Evolutionary conservation across 768 basidiomycete species (phyloP), one percentile per base, ranked within the genome.

Genomic region (Agrocybe chaxingu): DNA sequence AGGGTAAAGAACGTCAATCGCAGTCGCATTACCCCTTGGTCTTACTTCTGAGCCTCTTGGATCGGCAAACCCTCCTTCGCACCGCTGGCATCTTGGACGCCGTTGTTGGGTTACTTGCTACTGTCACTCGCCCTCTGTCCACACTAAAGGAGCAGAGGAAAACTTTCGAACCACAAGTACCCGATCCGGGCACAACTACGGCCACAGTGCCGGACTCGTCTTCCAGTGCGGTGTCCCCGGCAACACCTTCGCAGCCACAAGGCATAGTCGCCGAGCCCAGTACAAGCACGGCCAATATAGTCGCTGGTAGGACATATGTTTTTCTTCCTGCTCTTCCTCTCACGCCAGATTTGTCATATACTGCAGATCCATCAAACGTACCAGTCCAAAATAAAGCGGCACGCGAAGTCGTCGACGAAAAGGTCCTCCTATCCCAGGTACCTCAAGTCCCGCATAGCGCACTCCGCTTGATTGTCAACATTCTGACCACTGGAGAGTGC

Each of bases 401-500:
- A 8, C 66, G 67, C 24, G 75, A 74, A 52, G 59, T 65, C 24
- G 62, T 64, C 0, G 79, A 79, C 59, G 75, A 77, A 50, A 79
- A 76, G 45, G 67, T 71, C 5, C 65, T 89, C 10, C 70, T 92
- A 10, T 75, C 85, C 8, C 81, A 78, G 46, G 84, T 90, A 12
- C 97, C 97, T 9, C 84, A 87, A 56, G 86, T 98, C 51, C 92
- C 95, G 6, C 82, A 89, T 45, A 66, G 82, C 3, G 85, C 89
- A n/a, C 77, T 98, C 19, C 85, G 90, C 34, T 80, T 94, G 34
- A 92, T 98, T 53, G 93, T 97, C 64, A 98, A 98, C 67, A 93
- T 98, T 58, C 75, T 99, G 55, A 98, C 97, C n/a, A 79, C 88
- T 13, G 97, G 97, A 39, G 97, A 99, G 73, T 98, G 96, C 63